Base-by-base conservation (phyloP, 2,329 filamentous ascomycete genomes). In the Botrytis fragariae region DNA sequence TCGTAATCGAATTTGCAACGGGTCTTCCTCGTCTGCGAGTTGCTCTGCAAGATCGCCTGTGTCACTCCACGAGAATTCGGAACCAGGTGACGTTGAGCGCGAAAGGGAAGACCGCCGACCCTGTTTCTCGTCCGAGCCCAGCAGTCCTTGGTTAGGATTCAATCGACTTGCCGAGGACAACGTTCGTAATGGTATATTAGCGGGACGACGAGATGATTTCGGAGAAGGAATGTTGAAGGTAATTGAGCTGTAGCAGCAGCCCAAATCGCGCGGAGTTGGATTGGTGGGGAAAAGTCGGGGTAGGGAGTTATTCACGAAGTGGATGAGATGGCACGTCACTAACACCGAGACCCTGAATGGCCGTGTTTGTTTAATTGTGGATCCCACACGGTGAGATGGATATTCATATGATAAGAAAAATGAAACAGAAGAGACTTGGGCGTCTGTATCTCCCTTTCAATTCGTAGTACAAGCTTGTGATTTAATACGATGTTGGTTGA, bases 31-130 rank as follows among this genome's bases (percentile, higher is more conserved):
- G 85, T 93, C 91, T 80, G 89, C 92, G 79, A 95, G 87, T 87
- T 97, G 95, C 85, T 98, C 95, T 80, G 93, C 94, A 79, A 98
- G 89, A 84, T 98, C 96, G 81, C 94, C 95, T 62, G 95, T 97
- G 83, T 98, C 94, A 81, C 93, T 95, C 94, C 94, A 98, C 79
- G 91, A 93, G 83, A 93, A 93, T 79, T 92, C 89, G 75, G 90
- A 92, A 82, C 86, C 86, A 74, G 82, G 85, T 76, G 88, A 89
- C 73, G 87, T 87, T 80, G 88, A 89, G 77, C 85, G 87, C 81
- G 82, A 82, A 78, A 84, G 82, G 80, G 83, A 83, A 79, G 82
- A 81, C 73, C 79, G 78, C 77, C 82, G 78, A 79, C 82, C 81
- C 77, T 82, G 82, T 81, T 84, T 83, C 76, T 81, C 79, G 81